Evolutionary conservation across 306 rosid species (phyloP).

Genomic region (Calophaca sinica): DNA sequence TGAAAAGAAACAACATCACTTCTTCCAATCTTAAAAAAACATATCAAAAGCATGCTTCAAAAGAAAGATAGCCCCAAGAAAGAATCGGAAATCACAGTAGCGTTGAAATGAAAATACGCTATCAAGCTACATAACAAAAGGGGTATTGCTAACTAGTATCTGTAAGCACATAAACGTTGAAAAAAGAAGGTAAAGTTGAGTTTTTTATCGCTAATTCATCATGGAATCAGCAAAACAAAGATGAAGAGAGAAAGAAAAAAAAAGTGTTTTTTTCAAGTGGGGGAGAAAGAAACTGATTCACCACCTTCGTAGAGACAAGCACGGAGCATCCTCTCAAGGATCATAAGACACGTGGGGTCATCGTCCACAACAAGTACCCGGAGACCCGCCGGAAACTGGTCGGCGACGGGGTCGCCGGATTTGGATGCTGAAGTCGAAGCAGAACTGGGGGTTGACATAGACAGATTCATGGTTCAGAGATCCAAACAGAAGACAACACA

Average conservation of each 20-base stretch:
- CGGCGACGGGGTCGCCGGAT: constrained; percentile 52
- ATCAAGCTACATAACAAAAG: not conserved
- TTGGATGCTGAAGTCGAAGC: constrained; percentile 59
- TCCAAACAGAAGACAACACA: constrained; percentile 46
- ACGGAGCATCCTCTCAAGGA: constrained; percentile 93
- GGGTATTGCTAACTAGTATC: constrained; percentile 10
- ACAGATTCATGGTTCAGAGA: constrained; percentile 60
- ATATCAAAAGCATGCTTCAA: constrained; percentile 30
- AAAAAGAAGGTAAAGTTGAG: constrained; percentile 28
- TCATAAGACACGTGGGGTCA: constrained; percentile 94
- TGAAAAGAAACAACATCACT: constrained; percentile 33
- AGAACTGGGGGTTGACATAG: constrained; percentile 66
- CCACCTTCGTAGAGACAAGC: constrained; percentile 86
- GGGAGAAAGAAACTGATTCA: not conserved
- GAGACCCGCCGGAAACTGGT: constrained; percentile 92
- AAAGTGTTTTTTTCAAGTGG: not conserved
- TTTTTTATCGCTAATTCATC: not conserved
- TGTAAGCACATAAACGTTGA: not conserved
- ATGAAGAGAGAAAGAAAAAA: not conserved
- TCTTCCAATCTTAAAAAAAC: constrained; percentile 31
- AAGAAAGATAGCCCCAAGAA: constrained; percentile 3
- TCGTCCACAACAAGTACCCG: constrained; percentile 94
- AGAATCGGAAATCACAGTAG: constrained; percentile 34
- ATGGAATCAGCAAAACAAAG: constrained; percentile 9
- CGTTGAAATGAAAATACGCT: not conserved